A percentile compares a stretch with the other conserved stretches of the same genome.
Evolutionary conservation across 148 eudicot genomes (phyloP).

Genomic region (Vaccinium corymbosum): DNA sequence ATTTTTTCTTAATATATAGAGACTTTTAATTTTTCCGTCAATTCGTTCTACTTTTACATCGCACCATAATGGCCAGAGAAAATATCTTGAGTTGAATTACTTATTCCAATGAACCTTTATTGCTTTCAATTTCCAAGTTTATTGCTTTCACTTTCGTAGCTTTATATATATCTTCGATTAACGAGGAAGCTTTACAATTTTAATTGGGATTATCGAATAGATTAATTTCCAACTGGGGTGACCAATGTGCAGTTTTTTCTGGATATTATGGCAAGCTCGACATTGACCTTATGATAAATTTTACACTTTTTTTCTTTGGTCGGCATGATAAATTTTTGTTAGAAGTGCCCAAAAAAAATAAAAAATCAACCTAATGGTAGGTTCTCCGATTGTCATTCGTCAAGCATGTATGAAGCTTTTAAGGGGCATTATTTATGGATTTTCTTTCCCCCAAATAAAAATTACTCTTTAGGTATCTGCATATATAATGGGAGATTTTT

Average conservation of each 20-base stretch:
- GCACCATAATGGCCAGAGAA: neutral
- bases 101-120: neutral
- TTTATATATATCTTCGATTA: neutral
- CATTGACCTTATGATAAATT: neutral
- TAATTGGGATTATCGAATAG: conserved; percentile 3
- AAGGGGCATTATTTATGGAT: neutral
- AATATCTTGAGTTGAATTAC: no score
- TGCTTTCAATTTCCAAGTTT: neutral
- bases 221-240: neutral
- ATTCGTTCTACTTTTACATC: neutral
- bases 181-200: neutral
- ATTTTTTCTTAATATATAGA: neutral
- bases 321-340: neutral
- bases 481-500: neutral
- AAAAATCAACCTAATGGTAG: neutral
- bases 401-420: no score
- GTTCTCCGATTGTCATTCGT: no score
- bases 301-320: neutral
- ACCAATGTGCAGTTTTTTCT: neutral
- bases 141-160: neutral
- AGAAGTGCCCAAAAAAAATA: neutral
- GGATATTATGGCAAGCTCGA: neutral
- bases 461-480: neutral
- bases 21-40: neutral
- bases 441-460: neutral